Percentiles rank a stretch among this genome's conserved stretches.
These are phyloP conservation scores for Pyrenochaeta sp. DNA, from an alignment of 2,329 filamentous ascomycete genomes.

Conservation along the genomic window DNA sequence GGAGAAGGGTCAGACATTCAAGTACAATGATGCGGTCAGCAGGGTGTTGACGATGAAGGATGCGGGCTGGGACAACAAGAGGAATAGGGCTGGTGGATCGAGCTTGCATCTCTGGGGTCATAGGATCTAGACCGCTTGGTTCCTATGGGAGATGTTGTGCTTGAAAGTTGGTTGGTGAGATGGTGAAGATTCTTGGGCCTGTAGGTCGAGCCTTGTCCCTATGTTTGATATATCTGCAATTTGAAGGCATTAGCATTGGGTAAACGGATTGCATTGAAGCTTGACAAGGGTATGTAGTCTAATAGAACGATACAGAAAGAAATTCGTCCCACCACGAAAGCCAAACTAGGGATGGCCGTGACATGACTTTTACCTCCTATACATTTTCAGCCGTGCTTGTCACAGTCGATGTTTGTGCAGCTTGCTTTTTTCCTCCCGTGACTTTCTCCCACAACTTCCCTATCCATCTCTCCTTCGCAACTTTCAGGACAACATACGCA, in stretches of 20 bases:
- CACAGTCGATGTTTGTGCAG: not conserved
- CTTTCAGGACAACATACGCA: constrained; percentile 65
- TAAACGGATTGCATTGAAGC: not conserved
- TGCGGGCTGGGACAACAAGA: constrained; percentile 41
- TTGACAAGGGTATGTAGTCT: not conserved
- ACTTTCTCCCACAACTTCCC: constrained; percentile 38
- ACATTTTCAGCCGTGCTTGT: not conserved
- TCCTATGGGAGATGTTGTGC: no score
- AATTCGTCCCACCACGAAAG: not conserved
- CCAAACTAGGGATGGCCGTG: not conserved
- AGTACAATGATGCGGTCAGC: constrained; percentile 37
- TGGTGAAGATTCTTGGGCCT: no score
- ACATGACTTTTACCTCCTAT: not conserved
- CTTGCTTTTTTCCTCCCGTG: constrained; percentile 23
- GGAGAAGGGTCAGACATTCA: constrained; percentile 46
- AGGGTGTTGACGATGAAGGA: constrained; percentile 42
- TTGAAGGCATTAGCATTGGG: not conserved
- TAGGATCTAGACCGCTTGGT: constrained; percentile 28
- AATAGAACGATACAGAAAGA: not conserved
- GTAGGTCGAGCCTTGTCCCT: no score
- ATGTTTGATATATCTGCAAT: not conserved
- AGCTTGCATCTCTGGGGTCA: constrained; percentile 42
- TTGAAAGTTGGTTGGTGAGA: not conserved
- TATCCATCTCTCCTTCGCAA: constrained; percentile 62
- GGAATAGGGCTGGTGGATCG: constrained; percentile 34